These are phyloP conservation scores for Hymenoscyphus infarciens DNA, from an alignment of 2,329 filamentous ascomycete species.

Conservation along the genomic window DNA sequence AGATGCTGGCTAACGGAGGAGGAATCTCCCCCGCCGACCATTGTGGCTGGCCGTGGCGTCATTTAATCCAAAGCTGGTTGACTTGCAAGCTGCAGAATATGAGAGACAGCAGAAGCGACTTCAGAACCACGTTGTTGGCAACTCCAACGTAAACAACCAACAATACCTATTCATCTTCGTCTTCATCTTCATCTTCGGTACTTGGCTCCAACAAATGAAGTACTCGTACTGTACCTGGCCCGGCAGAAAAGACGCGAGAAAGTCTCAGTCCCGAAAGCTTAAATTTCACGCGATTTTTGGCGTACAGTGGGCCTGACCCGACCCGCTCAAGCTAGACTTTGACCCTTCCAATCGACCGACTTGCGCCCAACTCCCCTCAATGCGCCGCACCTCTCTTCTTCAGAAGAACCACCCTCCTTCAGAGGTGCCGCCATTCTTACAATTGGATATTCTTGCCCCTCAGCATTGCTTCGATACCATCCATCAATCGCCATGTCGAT, in stretches of 20 bases:
- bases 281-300: background rate
- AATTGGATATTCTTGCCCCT: slow-evolving; percentile 11
- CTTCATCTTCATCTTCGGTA: too few relatives aligned
- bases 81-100: too few relatives aligned
- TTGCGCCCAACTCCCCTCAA: slow-evolving; percentile 10
- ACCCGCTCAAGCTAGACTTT: background rate
- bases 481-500: slow-evolving; percentile 19
- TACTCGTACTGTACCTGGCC: too few relatives aligned
- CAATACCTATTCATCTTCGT: too few relatives aligned
- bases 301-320: background rate
- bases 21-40: background rate
- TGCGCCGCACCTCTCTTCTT: slow-evolving; percentile 13
- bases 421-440: slow-evolving; percentile 8
- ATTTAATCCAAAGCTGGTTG: background rate
- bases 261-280: background rate
- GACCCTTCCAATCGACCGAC: background rate
- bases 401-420: background rate
- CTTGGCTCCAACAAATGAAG: too few relatives aligned
- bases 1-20: background rate
- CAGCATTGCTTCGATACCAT: slow-evolving; percentile 9
- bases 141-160: too few relatives aligned
- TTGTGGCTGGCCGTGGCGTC: background rate
- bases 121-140: too few relatives aligned
- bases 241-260: background rate
- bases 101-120: too few relatives aligned